Evolutionary conservation across 345 rosid genomes (phyloP), one percentile per base, ranked within the genome.

Genomic region (Murraya koenigii): DNA sequence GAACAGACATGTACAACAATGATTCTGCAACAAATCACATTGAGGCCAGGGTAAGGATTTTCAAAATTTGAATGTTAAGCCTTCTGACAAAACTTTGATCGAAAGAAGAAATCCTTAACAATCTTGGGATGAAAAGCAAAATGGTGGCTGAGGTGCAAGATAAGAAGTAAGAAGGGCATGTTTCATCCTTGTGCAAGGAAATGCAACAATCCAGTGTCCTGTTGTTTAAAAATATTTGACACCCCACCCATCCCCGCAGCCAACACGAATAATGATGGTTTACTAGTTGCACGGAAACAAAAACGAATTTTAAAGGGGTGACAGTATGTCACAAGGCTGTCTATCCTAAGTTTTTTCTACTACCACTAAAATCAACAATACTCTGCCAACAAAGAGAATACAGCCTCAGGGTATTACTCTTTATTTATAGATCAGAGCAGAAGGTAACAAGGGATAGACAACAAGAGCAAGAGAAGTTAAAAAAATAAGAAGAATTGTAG

Each of bases 1-100:
- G 67, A 65, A 79, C 41, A 78, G 80, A 78, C 82, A 85, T 85
- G 84, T 83, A 87, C 88, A 84, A 77, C 64, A 63, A 77, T 38
- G 77, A 49, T 77, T 66, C 93, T 89, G 93, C 87, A 81, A 70
- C 66, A 47, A 47, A 71, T 9, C 54, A 58, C 9, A 64, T 23
- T 49, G 17, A 65, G 14, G 33, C 7, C 47, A 59, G 23, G 6
- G 32, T 75, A 80, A 66, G 78, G 55, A 77, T 49, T 66, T 59
- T 41, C 56, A 66, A 30, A 70, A 11, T 38, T 76, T 33, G 49
- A 44, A 44, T 13, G 49, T 44, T 44, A 19, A 52, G 56, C 20
- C 22, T 52, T 52, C 2, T n/a, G 56, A 52, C 56, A 52, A 52
- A 49, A 19, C 22, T 17, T 19, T 15, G 22, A 44, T n/a, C 5